phyloP scores from a whole-genome alignment of 495 filamentous ascomycete species.

The Thermothielavioides terrestris region DNA sequence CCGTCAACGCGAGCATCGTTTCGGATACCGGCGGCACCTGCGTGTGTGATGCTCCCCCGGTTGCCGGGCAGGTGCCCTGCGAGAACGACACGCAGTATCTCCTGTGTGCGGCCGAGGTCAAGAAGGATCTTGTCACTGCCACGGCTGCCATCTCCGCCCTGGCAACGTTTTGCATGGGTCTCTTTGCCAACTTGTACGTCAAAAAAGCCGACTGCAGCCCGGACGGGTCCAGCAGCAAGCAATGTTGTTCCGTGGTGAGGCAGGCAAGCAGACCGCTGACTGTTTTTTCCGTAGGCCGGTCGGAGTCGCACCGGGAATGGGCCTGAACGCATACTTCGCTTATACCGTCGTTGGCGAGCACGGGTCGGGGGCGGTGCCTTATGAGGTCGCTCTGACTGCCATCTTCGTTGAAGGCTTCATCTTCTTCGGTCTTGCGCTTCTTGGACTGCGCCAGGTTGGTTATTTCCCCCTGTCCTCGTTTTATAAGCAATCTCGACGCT shows the following conservation, averaged over 20 bases:
- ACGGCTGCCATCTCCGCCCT: slow-evolving; percentile 70
- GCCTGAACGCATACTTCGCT: slow-evolving; percentile 75
- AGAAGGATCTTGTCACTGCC: slow-evolving; percentile 68
- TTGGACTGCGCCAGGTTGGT: slow-evolving; percentile 71
- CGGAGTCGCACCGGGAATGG: slow-evolving; percentile 73
- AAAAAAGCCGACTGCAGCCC: no score
- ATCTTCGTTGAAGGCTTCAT: slow-evolving; percentile 78
- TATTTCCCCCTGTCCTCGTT: no score
- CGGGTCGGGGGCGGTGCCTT: slow-evolving; percentile 58
- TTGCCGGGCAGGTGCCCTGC: slow-evolving; percentile 45
- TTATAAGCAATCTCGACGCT: no score
- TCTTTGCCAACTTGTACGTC: slow-evolving; percentile 51
- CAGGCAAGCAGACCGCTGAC: slow-evolving; percentile 6
- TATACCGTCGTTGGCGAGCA: slow-evolving; percentile 73
- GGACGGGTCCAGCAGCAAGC: no score
- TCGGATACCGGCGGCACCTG: slow-evolving; percentile 55
- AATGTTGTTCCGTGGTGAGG: neutral
- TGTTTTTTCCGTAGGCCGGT: slow-evolving; percentile 47
- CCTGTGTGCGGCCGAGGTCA: slow-evolving; percentile 56
- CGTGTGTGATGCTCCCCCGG: slow-evolving; percentile 46
- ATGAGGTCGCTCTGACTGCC: slow-evolving; percentile 62
- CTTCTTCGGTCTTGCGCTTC: slow-evolving; percentile 57
- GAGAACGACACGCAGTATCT: slow-evolving; percentile 50
- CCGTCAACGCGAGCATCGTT: slow-evolving; percentile 63
- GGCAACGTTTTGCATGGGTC: slow-evolving; percentile 63